Evolutionary conservation across 495 filamentous ascomycete genomes (phyloP).

Genomic region (Aspergillus baeticus): DNA sequence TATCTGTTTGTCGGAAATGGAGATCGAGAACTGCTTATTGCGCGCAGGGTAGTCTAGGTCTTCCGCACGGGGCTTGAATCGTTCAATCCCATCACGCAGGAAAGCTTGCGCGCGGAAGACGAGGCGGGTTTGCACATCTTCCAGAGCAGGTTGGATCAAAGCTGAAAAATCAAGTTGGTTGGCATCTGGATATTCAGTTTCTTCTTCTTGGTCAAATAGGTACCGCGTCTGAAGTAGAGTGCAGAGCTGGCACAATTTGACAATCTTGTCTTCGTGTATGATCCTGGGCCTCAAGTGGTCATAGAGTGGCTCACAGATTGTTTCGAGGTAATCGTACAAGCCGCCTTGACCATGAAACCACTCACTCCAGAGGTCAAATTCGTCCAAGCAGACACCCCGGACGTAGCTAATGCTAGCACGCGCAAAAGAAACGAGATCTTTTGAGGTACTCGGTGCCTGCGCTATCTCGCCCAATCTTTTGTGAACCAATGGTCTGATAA

Average conservation of each 20-base stretch:
- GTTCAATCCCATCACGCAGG: constrained; percentile 68
- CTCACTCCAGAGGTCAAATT: constrained; percentile 72
- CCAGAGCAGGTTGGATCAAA: constrained; percentile 65
- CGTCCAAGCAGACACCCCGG: constrained; percentile 68
- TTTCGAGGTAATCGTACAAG: constrained; percentile 69
- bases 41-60: constrained; percentile 66
- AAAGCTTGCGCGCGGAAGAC: constrained; percentile 69
- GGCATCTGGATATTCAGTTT: constrained; percentile 52
- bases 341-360: constrained; percentile 72
- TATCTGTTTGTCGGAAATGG: constrained; percentile 46
- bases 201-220: constrained; percentile 69
- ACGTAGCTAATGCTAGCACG: constrained; percentile 68
- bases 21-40: constrained; percentile 45
- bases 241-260: constrained; percentile 79
- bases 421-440: constrained; percentile 67
- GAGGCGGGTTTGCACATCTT: constrained; percentile 73
- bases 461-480: constrained; percentile 67
- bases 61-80: constrained; percentile 64
- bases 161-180: constrained; percentile 64
- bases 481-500: constrained; percentile 57
- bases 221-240: constrained; percentile 83
- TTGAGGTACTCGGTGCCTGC: constrained; percentile 63
- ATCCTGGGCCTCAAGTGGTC: constrained; percentile 68
- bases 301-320: constrained; percentile 73
- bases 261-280: constrained; percentile 66